Base-by-base conservation (phyloP, 202 grass and related monocot genomes). In the Hordeum pubiflorum region DNA sequence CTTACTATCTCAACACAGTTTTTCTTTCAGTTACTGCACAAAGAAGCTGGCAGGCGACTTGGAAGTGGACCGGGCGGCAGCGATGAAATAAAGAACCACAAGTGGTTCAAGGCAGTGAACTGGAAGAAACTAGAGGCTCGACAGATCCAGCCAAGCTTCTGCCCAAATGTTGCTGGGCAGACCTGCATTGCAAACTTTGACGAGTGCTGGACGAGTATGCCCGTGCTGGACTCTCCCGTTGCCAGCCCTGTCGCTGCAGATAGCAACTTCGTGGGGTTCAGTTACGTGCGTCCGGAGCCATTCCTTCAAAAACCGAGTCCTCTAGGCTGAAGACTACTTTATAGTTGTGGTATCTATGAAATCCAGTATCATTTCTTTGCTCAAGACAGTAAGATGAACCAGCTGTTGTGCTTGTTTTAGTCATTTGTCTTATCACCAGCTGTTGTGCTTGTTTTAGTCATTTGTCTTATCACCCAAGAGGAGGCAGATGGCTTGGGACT, bases 21-120 rank as follows among this genome's bases (percentile, higher is more conserved):
- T 65, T 46, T 56, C 34, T 69, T 61, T 17, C 86, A 98, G 95
- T 83, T 98, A 52, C 85, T 98, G 69, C 90, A 85, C 84, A 98
- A 98, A 89, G 95, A 98, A 74, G 88, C 90, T 61, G 86, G 67
- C 84, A 93, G 77, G 68, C 83, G 95, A 26, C 69, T 98, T 21
- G 95, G 95, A 18, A 88, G 87, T 18, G 92, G 92, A n/a, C 72
- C 80, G 18, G 69, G 82, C 0, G 90, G 90, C 17, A 91, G 92
- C 27, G 82, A 91, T 2, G 92, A 98, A 83, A 91, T 98, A 84
- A 94, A 93, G 64, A 95, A 86, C 17, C 95, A 98, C 76, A 98
- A 93, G 38, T 98, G 95, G 95, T 93, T 98, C 86, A 98, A 98
- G 75, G 52, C 86, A 57, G 87, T 98, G 38, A 93, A 98, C 74